These are phyloP conservation scores for Trametes pubescens DNA, from an alignment of 1,284 basidiomycete genomes.

Conservation along the genomic window DNA sequence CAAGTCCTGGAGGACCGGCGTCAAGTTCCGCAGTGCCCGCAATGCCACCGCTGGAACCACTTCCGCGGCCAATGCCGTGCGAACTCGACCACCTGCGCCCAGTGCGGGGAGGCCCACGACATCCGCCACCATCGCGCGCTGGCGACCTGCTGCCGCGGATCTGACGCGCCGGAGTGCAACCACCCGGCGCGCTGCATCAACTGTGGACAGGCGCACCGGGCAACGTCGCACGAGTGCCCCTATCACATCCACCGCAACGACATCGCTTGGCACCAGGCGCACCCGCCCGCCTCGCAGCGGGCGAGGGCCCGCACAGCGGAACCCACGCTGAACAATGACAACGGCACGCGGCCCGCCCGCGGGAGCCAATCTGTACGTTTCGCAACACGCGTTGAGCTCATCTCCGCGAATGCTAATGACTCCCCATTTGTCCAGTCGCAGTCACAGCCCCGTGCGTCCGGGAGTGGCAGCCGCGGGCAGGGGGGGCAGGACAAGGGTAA, in stretches of 20 bases:
- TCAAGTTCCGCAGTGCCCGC: slow-evolving; percentile 4
- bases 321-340: too few relatives aligned
- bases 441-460: background rate
- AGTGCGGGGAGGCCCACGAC: slow-evolving; percentile 4
- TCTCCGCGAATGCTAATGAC: background rate
- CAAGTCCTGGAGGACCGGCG: slow-evolving; percentile 3
- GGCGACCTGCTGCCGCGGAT: slow-evolving; percentile 8
- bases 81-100: slow-evolving; percentile 1
- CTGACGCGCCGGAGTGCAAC: background rate
- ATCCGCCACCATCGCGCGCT: background rate
- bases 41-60: slow-evolving; percentile 6
- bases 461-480: background rate
- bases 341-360: background rate
- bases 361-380: slow-evolving; percentile 5
- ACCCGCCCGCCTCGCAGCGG: too few relatives aligned
- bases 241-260: too few relatives aligned
- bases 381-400: slow-evolving; percentile 3
- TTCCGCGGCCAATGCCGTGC: slow-evolving; percentile 1
- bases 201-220: too few relatives aligned
- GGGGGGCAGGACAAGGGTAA: background rate
- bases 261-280: too few relatives aligned
- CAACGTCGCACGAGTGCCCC: too few relatives aligned
- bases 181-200: too few relatives aligned
- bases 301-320: too few relatives aligned
- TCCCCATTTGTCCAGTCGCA: background rate